Evolutionary conservation across 306 rosid species (phyloP), one percentile per base, ranked within the genome.

Genomic region (Sechiopsis laciniata): DNA sequence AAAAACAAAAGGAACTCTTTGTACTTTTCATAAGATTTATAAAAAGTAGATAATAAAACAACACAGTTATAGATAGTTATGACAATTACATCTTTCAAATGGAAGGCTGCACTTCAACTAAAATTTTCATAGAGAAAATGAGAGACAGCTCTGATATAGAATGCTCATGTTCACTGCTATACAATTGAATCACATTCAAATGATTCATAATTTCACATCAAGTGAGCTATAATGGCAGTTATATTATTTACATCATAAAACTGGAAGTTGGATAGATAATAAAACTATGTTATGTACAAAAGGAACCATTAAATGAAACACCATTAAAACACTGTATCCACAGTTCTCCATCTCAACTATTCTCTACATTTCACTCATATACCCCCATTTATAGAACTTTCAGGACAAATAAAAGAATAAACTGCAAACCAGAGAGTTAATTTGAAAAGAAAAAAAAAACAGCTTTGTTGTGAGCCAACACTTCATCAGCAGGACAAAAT

Each of bases 161-260:
- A 35, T 63, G 69, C 51, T 63, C 69, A 35, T 63, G 69, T 63
- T n/a, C 48, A 69, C 55, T 69, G 57, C 55, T 1, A 48, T 24
- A 46, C 58, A 69, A 45, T 50, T 2, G 74, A 71, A 52, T 53
- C 67, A 37, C 29, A 35, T 40, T 54, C 76, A 73, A 72, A 70
- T 50, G 19, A 70, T 10, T 19, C 71, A 65, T 65, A 65, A 40
- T 42, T 40, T 40, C n/a, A 50, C 16, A 70, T 3, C 15, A 14
- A 75, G 0, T 51, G 50, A 72, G 52, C 54, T 63, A 75, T 40
- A 37, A 60, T 70, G 35, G 80, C 8, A 71, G 78, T 51, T 75
- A 82, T 83, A 79, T 86, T 84, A 88, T 87, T 83, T 93, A 90
- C 96, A 83, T 46, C 63, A 77, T 77, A 75, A 67, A 81, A 77